Evolutionary conservation across 768 basidiomycete species (phyloP).

Genomic region (Lactarius evosmus): DNA sequence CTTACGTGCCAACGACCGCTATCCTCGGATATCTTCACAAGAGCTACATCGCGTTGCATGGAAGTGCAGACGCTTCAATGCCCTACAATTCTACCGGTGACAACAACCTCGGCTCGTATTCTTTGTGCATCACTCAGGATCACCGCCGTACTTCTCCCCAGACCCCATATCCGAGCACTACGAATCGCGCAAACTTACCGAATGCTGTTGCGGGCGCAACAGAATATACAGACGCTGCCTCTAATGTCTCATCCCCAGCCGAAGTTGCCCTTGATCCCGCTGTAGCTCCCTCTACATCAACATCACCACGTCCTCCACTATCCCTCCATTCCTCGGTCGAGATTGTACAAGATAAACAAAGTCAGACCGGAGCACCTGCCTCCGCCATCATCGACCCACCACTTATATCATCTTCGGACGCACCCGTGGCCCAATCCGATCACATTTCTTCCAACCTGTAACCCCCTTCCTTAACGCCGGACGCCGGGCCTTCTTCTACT

Average conservation of each 20-base stretch:
- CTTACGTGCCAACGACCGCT: background rate
- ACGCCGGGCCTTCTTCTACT: no score
- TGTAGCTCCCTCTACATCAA: background rate
- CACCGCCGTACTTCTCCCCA: background rate
- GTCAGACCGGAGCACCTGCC: background rate
- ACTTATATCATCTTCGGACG: no score
- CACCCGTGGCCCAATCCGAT: no score
- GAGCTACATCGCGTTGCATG: background rate
- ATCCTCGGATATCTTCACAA: constrained; percentile 1
- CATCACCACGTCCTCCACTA: background rate
- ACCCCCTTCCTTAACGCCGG: no score
- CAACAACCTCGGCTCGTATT: background rate
- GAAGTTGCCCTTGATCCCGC: background rate
- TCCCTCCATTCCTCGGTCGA: background rate
- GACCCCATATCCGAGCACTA: background rate
- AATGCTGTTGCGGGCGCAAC: background rate
- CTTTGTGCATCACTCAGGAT: background rate
- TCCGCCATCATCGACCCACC: background rate
- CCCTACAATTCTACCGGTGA: background rate
- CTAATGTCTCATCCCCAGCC: no score
- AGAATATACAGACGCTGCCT: background rate
- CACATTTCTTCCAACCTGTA: no score
- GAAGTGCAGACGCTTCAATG: background rate
- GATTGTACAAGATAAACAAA: background rate
- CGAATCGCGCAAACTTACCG: background rate